Percentiles rank a stretch among this genome's conserved stretches.
These are phyloP conservation scores for Rubroboletus pulcherrimus DNA, from an alignment of 768 basidiomycete genomes.

Conservation along the genomic window DNA sequence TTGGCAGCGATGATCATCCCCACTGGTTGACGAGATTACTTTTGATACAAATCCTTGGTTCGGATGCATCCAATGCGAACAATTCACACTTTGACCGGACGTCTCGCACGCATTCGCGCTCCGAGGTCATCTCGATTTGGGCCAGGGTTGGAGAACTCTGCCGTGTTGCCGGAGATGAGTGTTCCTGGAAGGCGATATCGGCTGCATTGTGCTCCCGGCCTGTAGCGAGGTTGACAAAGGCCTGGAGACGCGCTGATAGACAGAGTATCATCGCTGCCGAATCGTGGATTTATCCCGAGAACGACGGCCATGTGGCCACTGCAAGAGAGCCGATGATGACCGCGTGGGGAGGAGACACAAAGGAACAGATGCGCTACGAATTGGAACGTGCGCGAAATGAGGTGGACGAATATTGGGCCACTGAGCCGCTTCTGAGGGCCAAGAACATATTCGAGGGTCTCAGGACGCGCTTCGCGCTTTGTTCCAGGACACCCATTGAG, in stretches of 20 bases:
- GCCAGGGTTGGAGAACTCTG: slow-evolving; percentile 69
- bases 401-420: slow-evolving; percentile 42
- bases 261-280: slow-evolving; percentile 56
- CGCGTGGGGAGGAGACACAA: slow-evolving; percentile 68
- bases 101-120: slow-evolving; percentile 65
- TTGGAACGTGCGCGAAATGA: slow-evolving; percentile 44
- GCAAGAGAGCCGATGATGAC: slow-evolving; percentile 46
- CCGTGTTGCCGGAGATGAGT: slow-evolving; percentile 70
- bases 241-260: slow-evolving; percentile 72
- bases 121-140: slow-evolving; percentile 73
- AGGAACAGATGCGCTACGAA: slow-evolving; percentile 42
- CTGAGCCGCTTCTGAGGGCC: slow-evolving; percentile 39
- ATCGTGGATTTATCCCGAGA: slow-evolving; percentile 56
- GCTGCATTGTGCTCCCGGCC: slow-evolving; percentile 69
- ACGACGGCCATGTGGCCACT: slow-evolving; percentile 29
- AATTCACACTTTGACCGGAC: slow-evolving; percentile 33
- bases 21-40: slow-evolving; percentile 81
- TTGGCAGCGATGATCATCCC: slow-evolving; percentile 66
- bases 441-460: slow-evolving; percentile 51
- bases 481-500: slow-evolving; percentile 39
- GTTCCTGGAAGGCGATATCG: slow-evolving; percentile 73
- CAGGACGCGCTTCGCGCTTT: slow-evolving; percentile 47
- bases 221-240: slow-evolving; percentile 72
- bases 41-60: slow-evolving; percentile 64
- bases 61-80: slow-evolving; percentile 43